These are phyloP conservation scores for Sugiyamaella novakii DNA, from an alignment of 1,139 yeast species.

Conservation along the genomic window DNA sequence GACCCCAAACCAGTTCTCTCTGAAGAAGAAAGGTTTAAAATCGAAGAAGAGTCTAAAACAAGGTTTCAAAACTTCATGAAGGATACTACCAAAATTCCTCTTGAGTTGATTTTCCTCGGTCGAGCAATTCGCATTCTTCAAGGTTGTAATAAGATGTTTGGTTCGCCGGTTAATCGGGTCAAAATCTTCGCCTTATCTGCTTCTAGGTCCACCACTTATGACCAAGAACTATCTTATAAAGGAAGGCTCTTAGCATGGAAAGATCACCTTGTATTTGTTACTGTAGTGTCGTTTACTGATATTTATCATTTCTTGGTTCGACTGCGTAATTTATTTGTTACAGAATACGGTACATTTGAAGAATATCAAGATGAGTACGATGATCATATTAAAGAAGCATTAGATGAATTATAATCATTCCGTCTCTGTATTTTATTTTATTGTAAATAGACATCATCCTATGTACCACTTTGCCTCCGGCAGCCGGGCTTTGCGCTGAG, in stretches of 20 bases:
- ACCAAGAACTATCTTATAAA: constrained; percentile 18
- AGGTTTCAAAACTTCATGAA: constrained; percentile 54
- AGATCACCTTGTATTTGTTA: constrained; percentile 44
- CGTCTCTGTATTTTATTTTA: background rate
- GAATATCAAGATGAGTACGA: constrained; percentile 31
- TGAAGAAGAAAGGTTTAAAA: constrained; percentile 41
- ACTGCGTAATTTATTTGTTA: constrained; percentile 43
- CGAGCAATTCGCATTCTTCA: constrained; percentile 76
- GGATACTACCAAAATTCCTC: constrained; percentile 67
- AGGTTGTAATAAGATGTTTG: constrained; percentile 63
- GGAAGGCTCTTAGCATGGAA: constrained; percentile 27
- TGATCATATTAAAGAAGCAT: constrained; percentile 24
- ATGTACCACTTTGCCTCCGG: constrained; percentile 4
- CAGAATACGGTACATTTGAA: constrained; percentile 2
- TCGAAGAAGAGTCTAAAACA: constrained; percentile 44
- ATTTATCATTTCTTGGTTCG: constrained; percentile 48
- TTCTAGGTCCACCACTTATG: constrained; percentile 26
- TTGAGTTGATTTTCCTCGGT: constrained; percentile 64
- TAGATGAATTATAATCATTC: constrained; percentile 16
- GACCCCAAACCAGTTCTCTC: constrained; percentile 20
- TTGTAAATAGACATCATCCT: constrained; percentile 6
- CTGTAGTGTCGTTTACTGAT: constrained; percentile 49
- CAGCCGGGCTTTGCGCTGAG: constrained; percentile 9
- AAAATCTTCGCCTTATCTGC: constrained; percentile 64
- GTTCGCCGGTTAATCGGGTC: constrained; percentile 73